phyloP scores from a whole-genome alignment of 441 rosid genomes.

The Eutrema salsugineum region DNA sequence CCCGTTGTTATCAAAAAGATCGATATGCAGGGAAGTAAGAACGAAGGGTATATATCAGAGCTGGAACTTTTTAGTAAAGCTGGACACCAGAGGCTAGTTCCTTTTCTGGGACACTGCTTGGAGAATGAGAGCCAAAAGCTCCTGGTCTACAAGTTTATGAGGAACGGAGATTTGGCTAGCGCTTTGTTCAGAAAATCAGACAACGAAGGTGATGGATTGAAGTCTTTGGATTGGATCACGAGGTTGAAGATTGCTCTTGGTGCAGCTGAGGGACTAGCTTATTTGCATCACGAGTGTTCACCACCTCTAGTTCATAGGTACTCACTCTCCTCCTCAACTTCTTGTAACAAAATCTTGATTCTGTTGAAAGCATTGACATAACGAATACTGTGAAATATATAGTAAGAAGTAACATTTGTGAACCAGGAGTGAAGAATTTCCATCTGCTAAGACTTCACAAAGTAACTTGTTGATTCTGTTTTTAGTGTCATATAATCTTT shows the following conservation, averaged over 20 bases:
- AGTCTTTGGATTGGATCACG: conserved; percentile 98
- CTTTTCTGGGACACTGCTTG: conserved; percentile 80
- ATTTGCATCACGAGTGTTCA: conserved; percentile 84
- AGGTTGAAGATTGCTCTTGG: conserved; percentile 92
- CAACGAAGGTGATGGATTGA: conserved; percentile 56
- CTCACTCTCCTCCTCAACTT: conserved; percentile 18
- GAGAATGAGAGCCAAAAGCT: conserved; percentile 79
- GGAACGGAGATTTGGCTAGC: conserved; percentile 77
- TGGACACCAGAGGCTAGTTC: conserved; percentile 70
- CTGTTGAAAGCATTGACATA: not conserved
- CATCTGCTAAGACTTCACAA: not conserved
- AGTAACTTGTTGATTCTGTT: not conserved
- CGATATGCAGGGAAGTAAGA: conserved; percentile 43
- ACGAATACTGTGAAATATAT: not conserved
- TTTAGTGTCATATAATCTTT: not conserved
- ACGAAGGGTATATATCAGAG: conserved; percentile 60
- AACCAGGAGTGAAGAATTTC: not conserved
- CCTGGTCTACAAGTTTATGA: conserved; percentile 84
- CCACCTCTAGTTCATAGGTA: conserved; percentile 99
- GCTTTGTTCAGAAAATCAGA: conserved; percentile 59
- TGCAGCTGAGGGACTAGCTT: conserved; percentile 84
- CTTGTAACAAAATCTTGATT: not conserved
- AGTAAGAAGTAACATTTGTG: not conserved
- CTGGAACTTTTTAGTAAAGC: conserved; percentile 71
- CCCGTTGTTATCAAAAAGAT: conserved; percentile 71